phyloP scores from a whole-genome alignment of 73 alveolate genomes.

The Uronychia setigera region DNA sequence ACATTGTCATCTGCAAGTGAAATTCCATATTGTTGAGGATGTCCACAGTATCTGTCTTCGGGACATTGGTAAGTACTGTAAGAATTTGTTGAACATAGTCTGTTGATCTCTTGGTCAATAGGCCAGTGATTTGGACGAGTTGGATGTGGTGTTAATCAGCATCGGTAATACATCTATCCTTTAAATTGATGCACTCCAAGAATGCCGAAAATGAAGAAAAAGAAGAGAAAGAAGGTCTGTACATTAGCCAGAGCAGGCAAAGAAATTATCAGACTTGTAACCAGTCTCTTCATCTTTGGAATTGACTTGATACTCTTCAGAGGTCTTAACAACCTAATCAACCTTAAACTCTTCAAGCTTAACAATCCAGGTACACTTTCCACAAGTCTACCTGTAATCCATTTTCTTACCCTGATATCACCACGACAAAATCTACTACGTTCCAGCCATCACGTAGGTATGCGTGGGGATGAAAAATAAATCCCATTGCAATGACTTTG shows the following conservation, averaged over 20 bases:
- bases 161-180: slow-evolving; percentile 63
- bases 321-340: slow-evolving; percentile 73
- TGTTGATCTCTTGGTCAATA: slow-evolving; percentile 31
- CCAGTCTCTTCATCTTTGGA: slow-evolving; percentile 65
- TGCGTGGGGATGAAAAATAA: no score
- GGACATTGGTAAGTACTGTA: slow-evolving; percentile 55
- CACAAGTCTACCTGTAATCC: no score
- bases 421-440: no score
- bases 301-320: slow-evolving; percentile 69
- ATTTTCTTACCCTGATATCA: neutral
- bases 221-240: slow-evolving; percentile 51
- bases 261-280: slow-evolving; percentile 61
- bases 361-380: no score
- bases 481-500: no score
- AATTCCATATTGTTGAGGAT: slow-evolving; percentile 39
- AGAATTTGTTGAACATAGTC: slow-evolving; percentile 42
- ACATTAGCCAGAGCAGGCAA: slow-evolving; percentile 68
- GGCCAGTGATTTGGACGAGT: no score
- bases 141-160: slow-evolving; percentile 39
- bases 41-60: slow-evolving; percentile 43
- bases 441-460: no score
- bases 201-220: slow-evolving; percentile 68
- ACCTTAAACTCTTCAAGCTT: no score
- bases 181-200: slow-evolving; percentile 71
- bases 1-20: slow-evolving; percentile 32